phyloP scores from a whole-genome alignment of 164 flowering plant genomes.

The Vitis riparia region DNA sequence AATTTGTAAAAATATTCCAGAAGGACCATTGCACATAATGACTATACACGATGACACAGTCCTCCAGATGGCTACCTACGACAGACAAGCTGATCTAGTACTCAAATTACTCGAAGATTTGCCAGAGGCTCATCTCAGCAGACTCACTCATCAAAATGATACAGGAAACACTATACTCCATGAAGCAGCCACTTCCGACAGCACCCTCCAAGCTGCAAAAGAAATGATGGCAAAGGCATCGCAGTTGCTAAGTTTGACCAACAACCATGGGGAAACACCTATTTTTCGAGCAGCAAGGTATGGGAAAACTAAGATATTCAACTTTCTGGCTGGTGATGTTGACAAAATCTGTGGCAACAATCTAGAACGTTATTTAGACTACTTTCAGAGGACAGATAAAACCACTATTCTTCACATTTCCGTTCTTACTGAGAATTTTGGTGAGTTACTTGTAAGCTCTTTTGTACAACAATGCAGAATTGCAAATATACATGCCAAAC shows the following conservation, averaged over 20 bases:
- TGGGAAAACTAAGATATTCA: too few species aligned
- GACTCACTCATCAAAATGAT: constrained; percentile 6
- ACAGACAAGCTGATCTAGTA: neutral
- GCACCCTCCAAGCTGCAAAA: too few species aligned
- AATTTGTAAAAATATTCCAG: neutral
- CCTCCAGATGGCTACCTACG: constrained; percentile 9
- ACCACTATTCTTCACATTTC: constrained; percentile 5
- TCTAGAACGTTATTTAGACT: neutral
- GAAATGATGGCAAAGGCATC: neutral
- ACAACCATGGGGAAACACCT: too few species aligned
- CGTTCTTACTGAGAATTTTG: neutral
- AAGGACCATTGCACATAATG: neutral
- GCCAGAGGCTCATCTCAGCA: neutral
- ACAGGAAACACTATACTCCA: constrained; percentile 16
- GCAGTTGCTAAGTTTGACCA: neutral
- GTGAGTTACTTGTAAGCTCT: neutral
- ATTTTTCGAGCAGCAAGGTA: too few species aligned
- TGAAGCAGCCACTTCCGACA: neutral
- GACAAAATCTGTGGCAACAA: neutral
- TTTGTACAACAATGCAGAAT: too few species aligned
- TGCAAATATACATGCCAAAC: too few species aligned
- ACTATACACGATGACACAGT: constrained; percentile 10
- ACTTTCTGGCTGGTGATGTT: too few species aligned
- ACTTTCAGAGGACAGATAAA: neutral
- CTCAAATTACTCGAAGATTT: constrained; percentile 5